These are phyloP conservation scores for Fusarium sp. DNA, from an alignment of 2,329 filamentous ascomycete genomes.

Conservation along the genomic window DNA sequence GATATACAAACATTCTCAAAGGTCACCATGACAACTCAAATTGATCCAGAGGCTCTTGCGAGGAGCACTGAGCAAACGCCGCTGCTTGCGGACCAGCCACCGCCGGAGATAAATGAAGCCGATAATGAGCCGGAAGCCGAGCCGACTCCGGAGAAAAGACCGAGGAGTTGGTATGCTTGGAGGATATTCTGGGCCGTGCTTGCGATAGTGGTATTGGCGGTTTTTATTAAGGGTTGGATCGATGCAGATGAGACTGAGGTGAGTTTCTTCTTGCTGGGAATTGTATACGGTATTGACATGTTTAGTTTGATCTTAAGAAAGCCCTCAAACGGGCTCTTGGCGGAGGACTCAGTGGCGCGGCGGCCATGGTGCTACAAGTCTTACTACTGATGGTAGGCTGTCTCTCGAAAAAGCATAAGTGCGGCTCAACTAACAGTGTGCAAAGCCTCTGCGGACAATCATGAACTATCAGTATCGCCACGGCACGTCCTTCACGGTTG, in stretches of 20 bases:
- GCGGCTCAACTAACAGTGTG: accelerated
- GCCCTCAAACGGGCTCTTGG: conserved; percentile 59
- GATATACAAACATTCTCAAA: too few species aligned
- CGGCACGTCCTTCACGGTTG: conserved; percentile 55
- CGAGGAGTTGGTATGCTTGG: conserved; percentile 25
- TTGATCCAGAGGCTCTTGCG: not conserved
- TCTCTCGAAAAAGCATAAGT: accelerated
- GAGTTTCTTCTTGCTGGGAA: accelerated
- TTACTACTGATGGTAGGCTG: conserved; percentile 58
- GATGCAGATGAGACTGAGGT: conserved; percentile 33
- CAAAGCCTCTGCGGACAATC: conserved; percentile 59
- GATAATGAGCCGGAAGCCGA: not conserved
- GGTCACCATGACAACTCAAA: not conserved
- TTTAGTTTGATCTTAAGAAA: conserved; percentile 58
- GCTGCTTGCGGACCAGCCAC: not conserved
- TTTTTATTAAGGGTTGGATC: conserved; percentile 22
- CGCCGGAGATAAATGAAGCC: not conserved
- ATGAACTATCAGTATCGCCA: conserved; percentile 65
- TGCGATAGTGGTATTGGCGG: not conserved
- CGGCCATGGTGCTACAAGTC: conserved; percentile 62
- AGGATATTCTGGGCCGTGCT: conserved; percentile 16
- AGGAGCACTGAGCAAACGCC: conserved; percentile 16
- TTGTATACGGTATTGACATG: accelerated
- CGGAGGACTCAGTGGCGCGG: conserved; percentile 60
- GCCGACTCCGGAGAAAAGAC: not conserved